These are phyloP conservation scores for Pyricularia grisea DNA, from an alignment of 2,329 filamentous ascomycete species.

Conservation along the genomic window DNA sequence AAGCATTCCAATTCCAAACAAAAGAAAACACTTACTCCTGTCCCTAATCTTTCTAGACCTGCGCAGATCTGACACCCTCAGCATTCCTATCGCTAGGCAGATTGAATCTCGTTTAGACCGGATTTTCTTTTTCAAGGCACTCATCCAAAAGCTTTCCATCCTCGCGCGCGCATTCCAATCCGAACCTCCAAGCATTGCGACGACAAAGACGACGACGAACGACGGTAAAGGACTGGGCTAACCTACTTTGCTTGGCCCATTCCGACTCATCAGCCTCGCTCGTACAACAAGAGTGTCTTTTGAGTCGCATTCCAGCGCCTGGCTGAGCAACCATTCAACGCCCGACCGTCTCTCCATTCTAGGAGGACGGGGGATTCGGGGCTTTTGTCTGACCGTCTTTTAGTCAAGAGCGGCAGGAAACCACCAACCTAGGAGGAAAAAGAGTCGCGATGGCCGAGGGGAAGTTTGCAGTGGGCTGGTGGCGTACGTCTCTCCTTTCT, in stretches of 20 bases:
- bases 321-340: neutral
- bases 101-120: neutral
- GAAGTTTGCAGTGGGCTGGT: conserved; percentile 31
- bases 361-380: conserved; percentile 16
- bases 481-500: conserved; percentile 26
- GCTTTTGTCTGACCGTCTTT: conserved; percentile 6
- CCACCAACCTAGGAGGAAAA: neutral
- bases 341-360: conserved; percentile 15
- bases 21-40: neutral
- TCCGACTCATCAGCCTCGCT: neutral
- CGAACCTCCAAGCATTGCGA: neutral
- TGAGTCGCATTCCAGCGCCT: neutral
- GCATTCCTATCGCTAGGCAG: neutral
- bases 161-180: neutral
- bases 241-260: neutral
- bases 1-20: neutral
- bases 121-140: neutral
- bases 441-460: conserved; percentile 3
- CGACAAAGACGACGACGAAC: neutral
- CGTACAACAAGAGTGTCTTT: too few species aligned
- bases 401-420: conserved; percentile 3
- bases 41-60: neutral
- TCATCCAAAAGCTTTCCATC: neutral
- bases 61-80: neutral
- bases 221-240: neutral